Conservation (phyloP, 1,139 yeast species). For the Yamadazyma songkhlaensis region DNA sequence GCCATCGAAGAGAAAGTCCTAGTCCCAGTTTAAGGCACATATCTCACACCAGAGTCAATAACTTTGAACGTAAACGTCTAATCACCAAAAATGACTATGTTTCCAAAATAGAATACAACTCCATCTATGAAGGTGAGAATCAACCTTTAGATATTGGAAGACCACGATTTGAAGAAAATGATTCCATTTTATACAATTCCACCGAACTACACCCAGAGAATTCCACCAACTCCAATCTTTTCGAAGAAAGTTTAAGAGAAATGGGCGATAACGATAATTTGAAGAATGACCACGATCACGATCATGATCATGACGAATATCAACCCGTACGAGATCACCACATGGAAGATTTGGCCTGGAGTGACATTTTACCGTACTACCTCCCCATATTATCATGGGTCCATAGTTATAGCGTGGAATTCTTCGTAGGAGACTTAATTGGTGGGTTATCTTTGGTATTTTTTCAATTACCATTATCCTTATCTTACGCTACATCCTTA, state of each 20-base stretch:
- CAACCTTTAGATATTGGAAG: slow-evolving; percentile 13
- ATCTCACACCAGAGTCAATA: slow-evolving; percentile 29
- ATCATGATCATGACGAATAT: slow-evolving; percentile 14
- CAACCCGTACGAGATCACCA: slow-evolving; percentile 21
- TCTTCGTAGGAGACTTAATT: slow-evolving; percentile 68
- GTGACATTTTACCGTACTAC: slow-evolving; percentile 56
- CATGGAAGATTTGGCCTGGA: slow-evolving; percentile 25
- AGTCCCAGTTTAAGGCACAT: slow-evolving; percentile 33
- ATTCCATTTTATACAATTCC: slow-evolving; percentile 8
- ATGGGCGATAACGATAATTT: not conserved
- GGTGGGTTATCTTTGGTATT: slow-evolving; percentile 90
- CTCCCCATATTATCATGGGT: slow-evolving; percentile 83
- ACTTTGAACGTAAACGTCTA: slow-evolving; percentile 10
- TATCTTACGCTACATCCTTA: slow-evolving; percentile 85
- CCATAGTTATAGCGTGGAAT: slow-evolving; percentile 50
- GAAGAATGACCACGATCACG: not conserved
- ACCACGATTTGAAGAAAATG: slow-evolving; percentile 3
- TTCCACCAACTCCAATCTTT: slow-evolving; percentile 1
- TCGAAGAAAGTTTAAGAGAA: slow-evolving; percentile 3
- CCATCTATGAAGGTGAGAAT: slow-evolving; percentile 16
- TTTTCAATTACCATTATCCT: slow-evolving; percentile 85
- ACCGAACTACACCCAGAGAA: not conserved
- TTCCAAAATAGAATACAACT: slow-evolving; percentile 13
- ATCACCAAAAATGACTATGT: slow-evolving; percentile 1
- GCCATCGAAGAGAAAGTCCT: slow-evolving; percentile 18